Evolutionary conservation across 1,139 yeast genomes (phyloP), one percentile per base, ranked within the genome.

Genomic region (Hyphopichia buzzinii): DNA sequence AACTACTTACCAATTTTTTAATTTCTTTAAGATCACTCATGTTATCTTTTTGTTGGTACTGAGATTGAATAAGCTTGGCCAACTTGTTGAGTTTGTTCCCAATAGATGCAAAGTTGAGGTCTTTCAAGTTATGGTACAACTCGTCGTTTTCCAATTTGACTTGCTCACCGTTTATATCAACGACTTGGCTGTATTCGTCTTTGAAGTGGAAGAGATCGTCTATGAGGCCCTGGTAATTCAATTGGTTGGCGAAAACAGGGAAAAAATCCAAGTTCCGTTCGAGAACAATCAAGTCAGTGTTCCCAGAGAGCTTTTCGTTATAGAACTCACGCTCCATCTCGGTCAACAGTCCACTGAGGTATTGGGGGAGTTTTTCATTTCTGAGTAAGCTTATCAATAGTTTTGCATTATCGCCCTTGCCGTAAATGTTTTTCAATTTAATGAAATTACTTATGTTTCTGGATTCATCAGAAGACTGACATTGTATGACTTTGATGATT

Each of bases 191-290:
- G 30, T 71, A 64, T 35, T 77, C 75, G 21, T 80, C 59, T 3
- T 75, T 65, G 4, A 79, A 62, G 3, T 74, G 77, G 48, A 80
- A 71, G 17, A 81, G 58, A 52, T 89, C 96, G 54, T 87, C 90
- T 16, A 89, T 67, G 11, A 92, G 65, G 0, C 98, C 98, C 25
- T 78, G 73, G 54, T 90, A 92, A 2, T 88, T 85, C 47, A 89
- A 62, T 50, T 92, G 97, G 25, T 81, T 79, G 42, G 88, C 62
- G 11, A 87, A 52, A 2, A 89, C 82, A 0, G 96, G 79, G 5
- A 84, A 55, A 33, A 78, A 72, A 59, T 92, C 98, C 24, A 81
- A 56, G 39, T 80, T 77, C 36, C 98, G 67, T 52, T 92, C 98
- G 16, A 92, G 52, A 1, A 90, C 81, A 12, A 92, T 72, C 33